A percentile compares a stretch with the other conserved stretches of the same genome.
These are phyloP conservation scores for Rhytidiadelphus loreus DNA, from an alignment of 225 moss, liverwort and hornwort genomes.

Conservation along the genomic window DNA sequence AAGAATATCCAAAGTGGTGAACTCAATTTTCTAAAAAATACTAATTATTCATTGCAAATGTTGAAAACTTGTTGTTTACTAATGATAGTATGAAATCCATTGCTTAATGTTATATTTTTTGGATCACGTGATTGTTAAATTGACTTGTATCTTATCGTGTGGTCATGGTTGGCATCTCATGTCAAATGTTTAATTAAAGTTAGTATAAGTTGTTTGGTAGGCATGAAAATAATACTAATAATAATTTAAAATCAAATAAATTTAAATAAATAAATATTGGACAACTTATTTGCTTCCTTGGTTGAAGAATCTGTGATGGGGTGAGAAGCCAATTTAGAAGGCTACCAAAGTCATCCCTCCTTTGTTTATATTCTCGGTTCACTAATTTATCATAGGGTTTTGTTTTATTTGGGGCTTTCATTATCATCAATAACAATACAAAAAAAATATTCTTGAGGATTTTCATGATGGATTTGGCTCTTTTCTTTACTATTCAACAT, in stretches of 20 bases:
- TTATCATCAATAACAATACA: fast-evolving
- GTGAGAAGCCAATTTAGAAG: neutral
- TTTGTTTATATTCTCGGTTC: fast-evolving
- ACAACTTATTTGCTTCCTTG: neutral
- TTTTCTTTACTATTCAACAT: fast-evolving
- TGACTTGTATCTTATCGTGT: neutral
- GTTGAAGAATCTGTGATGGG: neutral
- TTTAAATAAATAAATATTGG: neutral
- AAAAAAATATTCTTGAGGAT: neutral
- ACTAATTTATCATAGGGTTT: neutral
- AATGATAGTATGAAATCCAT: fast-evolving
- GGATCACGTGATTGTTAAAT: neutral
- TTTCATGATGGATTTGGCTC: neutral
- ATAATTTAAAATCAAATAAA: too few relatives aligned
- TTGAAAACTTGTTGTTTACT: neutral
- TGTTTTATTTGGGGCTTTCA: fast-evolving
- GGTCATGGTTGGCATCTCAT: too few relatives aligned
- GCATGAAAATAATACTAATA: too few relatives aligned
- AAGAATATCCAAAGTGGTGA: neutral
- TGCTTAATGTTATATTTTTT: neutral
- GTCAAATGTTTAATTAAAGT: neutral
- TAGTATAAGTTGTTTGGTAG: fast-evolving
- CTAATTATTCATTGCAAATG: neutral
- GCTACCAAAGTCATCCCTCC: fast-evolving
- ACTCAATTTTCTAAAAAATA: neutral